These are phyloP conservation scores for Lagenidium giganteum DNA, from an alignment of 352 stramenopile species.

Conservation along the genomic window DNA sequence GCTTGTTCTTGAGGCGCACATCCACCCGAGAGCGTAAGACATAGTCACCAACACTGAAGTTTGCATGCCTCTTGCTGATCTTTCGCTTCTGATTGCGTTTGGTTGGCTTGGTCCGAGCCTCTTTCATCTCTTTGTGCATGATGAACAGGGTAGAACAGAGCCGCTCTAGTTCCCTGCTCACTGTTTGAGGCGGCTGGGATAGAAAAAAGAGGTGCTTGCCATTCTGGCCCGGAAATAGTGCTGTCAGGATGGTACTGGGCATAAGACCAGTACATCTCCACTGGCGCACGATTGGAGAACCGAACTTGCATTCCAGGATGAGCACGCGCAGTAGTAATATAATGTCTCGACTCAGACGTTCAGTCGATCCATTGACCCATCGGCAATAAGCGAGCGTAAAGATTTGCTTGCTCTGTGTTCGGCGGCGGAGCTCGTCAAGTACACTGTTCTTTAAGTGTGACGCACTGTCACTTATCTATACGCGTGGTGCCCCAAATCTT, in stretches of 20 bases:
- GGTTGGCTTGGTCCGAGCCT: constrained; percentile 5
- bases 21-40: constrained; percentile 26
- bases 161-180: too few relatives aligned
- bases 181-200: too few relatives aligned
- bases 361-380: constrained; percentile 26
- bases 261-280: too few relatives aligned
- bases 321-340: constrained; percentile 19
- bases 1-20: constrained; percentile 16
- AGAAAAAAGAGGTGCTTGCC: too few relatives aligned
- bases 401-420: constrained; percentile 16
- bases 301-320: constrained; percentile 21
- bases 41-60: constrained; percentile 23
- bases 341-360: constrained; percentile 19
- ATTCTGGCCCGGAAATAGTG: constrained; percentile 15
- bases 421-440: constrained; percentile 10
- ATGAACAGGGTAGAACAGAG: too few relatives aligned
- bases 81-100: constrained; percentile 1
- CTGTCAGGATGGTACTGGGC: too few relatives aligned
- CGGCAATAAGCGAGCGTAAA: constrained; percentile 22
- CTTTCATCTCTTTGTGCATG: constrained; percentile 17
- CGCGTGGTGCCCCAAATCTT: constrained; percentile 17
- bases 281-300: constrained; percentile 6
- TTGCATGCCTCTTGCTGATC: background rate
- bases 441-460: constrained; percentile 25
- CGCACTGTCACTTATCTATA: constrained; percentile 20